Evolutionary conservation across 257 asterid genomes (phyloP), one percentile per base, ranked within the genome.

Genomic region (Ligustrum vulgare): DNA sequence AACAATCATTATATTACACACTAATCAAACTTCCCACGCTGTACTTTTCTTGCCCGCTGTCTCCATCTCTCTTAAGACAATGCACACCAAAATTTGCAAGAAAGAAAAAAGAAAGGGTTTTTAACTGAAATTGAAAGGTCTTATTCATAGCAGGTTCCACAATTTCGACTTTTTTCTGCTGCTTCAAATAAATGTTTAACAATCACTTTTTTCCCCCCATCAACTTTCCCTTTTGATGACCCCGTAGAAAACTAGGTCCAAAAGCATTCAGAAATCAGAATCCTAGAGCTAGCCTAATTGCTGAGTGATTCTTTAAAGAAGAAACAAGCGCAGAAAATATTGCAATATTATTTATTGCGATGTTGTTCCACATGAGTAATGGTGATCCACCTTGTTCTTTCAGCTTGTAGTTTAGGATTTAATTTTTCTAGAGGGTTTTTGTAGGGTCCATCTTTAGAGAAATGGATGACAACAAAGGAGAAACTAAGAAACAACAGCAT

Each of bases 81-180:
- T n/a, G 25, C 63, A 6, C 31, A 54, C 20, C 28, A n/a, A 18
- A 54, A n/a, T 54, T n/a, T 18, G 62, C 62, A 16, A 51, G 23
- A 18, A 54, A 60, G 35, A 41, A 51, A 58, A 23, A 22, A 69
- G 9, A 15, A 51, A 75, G 69, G 80, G 51, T 72, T 45, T 54
- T 72, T 65, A 65, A 69, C 74, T 77, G 64, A 56, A 58, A 80
- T 62, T 70, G 87, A 71, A 51, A 73, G 22, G 89, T 85, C 89
- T 37, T 78, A 78, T 49, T 85, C 89, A 82, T 45, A n/a, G 83
- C 87, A 85, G 89, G 87, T 85, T 85, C 89, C 89, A 82, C 87
- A 80, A 80, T 74, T 84, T 85, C 89, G 80, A 72, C 84, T 80
- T 82, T 82, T 80, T 54, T 69, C 75, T 71, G 70, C 77, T 72